phyloP scores from a whole-genome alignment of 371 early-diverging fungal genomes.

The Sporodiniella umbellata region DNA sequence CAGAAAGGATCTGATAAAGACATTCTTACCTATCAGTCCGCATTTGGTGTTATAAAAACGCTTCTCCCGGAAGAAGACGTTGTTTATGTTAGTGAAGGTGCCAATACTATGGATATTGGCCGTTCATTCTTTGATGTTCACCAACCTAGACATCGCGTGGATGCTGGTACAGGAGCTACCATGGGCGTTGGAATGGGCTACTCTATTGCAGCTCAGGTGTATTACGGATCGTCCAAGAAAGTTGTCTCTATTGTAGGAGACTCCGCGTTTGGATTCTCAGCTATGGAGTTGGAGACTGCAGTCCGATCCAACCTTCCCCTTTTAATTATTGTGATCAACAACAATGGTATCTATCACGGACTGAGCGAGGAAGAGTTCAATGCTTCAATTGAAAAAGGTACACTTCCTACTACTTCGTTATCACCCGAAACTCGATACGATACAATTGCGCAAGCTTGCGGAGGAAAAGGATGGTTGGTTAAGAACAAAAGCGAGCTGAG shows the following conservation, averaged over 20 bases:
- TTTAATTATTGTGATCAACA: constrained; percentile 74
- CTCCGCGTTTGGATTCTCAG: constrained; percentile 83
- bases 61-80: constrained; percentile 37
- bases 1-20: constrained; percentile 33
- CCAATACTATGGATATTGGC: constrained; percentile 86
- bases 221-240: constrained; percentile 41
- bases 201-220: constrained; percentile 71
- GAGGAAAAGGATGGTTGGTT: constrained; percentile 65
- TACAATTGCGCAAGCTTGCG: constrained; percentile 60
- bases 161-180: constrained; percentile 76
- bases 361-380: constrained; percentile 43
- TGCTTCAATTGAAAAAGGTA: constrained; percentile 22
- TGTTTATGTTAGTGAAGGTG: constrained; percentile 76
- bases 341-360: constrained; percentile 80
- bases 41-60: constrained; percentile 61
- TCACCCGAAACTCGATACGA: constrained; percentile 69
- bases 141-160: constrained; percentile 66
- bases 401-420: constrained; percentile 64
- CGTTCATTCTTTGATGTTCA: constrained; percentile 67
- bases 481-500: constrained; percentile 58
- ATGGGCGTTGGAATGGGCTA: constrained; percentile 87
- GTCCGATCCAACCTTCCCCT: constrained; percentile 63
- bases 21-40: constrained; percentile 69
- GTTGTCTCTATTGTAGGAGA: constrained; percentile 77
- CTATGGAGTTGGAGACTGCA: constrained; percentile 82